Percentiles rank a stretch among this genome's conserved stretches.
Conservation (phyloP, 345 rosid species). For the Populus davidiana region DNA sequence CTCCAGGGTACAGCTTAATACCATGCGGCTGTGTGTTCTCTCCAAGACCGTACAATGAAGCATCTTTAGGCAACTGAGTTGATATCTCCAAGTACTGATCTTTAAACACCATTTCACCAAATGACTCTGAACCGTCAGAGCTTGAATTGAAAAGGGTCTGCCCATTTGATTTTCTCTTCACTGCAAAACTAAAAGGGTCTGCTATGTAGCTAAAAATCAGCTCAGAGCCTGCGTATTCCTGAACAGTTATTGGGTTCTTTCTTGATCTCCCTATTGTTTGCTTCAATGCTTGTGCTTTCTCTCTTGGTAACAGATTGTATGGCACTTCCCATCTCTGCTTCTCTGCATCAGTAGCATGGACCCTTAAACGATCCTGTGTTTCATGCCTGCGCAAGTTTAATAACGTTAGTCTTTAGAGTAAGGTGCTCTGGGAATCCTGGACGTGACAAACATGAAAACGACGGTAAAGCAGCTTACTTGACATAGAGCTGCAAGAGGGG, state of each 20-base stretch:
- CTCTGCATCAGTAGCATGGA: slow-evolving; percentile 81
- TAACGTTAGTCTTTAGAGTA: background rate
- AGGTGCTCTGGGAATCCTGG: background rate
- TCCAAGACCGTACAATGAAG: slow-evolving; percentile 84
- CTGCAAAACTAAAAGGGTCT: slow-evolving; percentile 88
- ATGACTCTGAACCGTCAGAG: slow-evolving; percentile 45
- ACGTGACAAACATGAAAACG: background rate
- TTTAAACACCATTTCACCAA: slow-evolving; percentile 71
- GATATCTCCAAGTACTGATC: slow-evolving; percentile 97
- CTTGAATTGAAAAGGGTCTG: slow-evolving; percentile 76
- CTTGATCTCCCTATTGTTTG: slow-evolving; percentile 47
- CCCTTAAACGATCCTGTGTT: slow-evolving; percentile 67
- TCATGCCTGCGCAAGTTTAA: slow-evolving; percentile 60
- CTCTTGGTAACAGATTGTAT: slow-evolving; percentile 74
- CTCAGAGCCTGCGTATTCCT: slow-evolving; percentile 61
- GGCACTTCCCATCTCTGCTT: slow-evolving; percentile 96
- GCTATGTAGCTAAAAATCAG: slow-evolving; percentile 58
- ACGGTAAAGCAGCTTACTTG: slow-evolving; percentile 46
- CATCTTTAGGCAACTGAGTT: slow-evolving; percentile 72
- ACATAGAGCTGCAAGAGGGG: slow-evolving; percentile 67
- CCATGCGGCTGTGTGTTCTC: slow-evolving; percentile 97
- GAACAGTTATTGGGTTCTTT: slow-evolving; percentile 43
- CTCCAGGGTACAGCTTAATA: slow-evolving; percentile 79
- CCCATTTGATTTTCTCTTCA: slow-evolving; percentile 72
- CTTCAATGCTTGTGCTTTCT: slow-evolving; percentile 54